These are phyloP conservation scores for Pseudoscleropodium purum DNA, from an alignment of 225 moss, liverwort and hornwort genomes.

Conservation along the genomic window DNA sequence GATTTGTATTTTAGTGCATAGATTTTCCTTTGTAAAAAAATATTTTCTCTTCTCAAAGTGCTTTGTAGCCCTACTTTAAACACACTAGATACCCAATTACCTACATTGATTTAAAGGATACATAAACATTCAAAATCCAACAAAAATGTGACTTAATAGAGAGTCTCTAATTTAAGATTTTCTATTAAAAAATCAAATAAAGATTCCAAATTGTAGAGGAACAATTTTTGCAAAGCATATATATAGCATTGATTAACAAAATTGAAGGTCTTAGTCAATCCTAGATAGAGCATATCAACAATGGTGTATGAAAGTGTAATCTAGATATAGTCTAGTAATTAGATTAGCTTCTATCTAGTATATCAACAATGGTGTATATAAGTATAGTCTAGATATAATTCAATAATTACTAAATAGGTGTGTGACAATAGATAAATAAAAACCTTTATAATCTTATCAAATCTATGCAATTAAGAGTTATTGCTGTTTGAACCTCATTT, in stretches of 20 bases:
- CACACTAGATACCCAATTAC: fast-evolving
- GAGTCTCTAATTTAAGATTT: neutral
- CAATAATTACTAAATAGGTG: neutral
- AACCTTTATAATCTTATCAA: neutral
- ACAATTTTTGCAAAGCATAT: fast-evolving
- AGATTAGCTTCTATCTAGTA: neutral
- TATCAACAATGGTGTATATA: neutral
- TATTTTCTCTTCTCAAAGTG: neutral
- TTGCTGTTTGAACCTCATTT: fast-evolving
- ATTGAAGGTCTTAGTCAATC: neutral
- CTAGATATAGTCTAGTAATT: neutral
- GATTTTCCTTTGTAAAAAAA: neutral
- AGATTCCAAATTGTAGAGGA: neutral
- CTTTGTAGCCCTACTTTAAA: fast-evolving
- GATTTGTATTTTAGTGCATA: fast-evolving
- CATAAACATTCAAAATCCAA: neutral
- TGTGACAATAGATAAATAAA: neutral
- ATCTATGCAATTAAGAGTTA: neutral
- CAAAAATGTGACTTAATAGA: neutral
- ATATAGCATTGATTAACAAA: neutral
- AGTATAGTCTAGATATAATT: neutral
- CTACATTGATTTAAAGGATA: neutral
- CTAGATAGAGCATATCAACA: neutral
- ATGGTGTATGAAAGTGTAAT: neutral
- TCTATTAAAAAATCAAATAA: neutral